Conservation (phyloP, 768 basidiomycete species). For the Lactarius hengduanensis region DNA sequence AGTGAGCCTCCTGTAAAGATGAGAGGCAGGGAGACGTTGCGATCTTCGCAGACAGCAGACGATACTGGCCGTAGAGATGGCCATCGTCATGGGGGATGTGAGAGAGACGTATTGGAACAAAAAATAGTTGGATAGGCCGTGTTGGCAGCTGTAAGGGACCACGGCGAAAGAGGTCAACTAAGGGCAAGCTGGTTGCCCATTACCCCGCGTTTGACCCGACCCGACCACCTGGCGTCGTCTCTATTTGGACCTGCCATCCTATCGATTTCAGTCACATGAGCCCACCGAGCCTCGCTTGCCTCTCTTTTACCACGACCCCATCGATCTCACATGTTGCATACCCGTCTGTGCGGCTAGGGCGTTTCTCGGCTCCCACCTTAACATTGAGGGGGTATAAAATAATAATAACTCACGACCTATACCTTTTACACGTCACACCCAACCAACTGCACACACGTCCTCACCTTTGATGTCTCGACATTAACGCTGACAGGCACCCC, state of each 20-base stretch:
- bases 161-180: neutral
- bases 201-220: slow-evolving; percentile 25
- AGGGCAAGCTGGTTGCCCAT: neutral
- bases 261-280: slow-evolving; percentile 24
- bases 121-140: slow-evolving; percentile 10
- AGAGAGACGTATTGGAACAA: neutral
- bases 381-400: neutral
- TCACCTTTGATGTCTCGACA: neutral
- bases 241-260: neutral
- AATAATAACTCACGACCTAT: neutral
- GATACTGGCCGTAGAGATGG: slow-evolving; percentile 17
- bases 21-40: slow-evolving; percentile 9
- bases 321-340: neutral
- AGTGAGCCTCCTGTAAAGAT: slow-evolving; percentile 6
- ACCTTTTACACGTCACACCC: slow-evolving; percentile 11
- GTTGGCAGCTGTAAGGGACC: slow-evolving; percentile 7
- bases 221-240: slow-evolving; percentile 13
- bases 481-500: neutral
- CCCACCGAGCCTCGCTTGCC: neutral
- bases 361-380: neutral
- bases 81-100: slow-evolving; percentile 24
- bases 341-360: too few relatives aligned
- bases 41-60: slow-evolving; percentile 12
- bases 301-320: neutral
- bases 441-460: neutral